A percentile compares a stretch with the other conserved stretches of the same genome.
Conservation (phyloP, 306 rosid species). For the Heteromeles arbutifolia region DNA sequence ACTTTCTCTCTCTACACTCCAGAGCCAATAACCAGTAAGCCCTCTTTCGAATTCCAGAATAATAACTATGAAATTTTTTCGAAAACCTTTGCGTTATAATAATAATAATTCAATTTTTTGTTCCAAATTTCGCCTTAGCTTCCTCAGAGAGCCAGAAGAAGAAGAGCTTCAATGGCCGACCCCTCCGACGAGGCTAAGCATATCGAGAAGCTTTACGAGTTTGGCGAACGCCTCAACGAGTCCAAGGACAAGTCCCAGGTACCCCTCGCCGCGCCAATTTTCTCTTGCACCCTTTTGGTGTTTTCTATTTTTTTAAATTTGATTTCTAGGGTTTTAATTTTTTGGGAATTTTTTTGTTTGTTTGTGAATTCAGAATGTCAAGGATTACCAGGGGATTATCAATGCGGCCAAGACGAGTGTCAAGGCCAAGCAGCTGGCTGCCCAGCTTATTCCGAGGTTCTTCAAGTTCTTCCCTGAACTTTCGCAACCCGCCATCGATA, state of each 20-base stretch:
- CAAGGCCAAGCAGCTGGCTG: conserved; percentile 91
- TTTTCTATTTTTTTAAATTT: not conserved
- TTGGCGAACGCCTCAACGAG: conserved; percentile 82
- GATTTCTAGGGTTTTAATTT: not conserved
- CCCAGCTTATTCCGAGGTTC: conserved; percentile 92
- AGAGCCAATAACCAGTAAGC: conserved; percentile 1
- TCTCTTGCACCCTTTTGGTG: not conserved
- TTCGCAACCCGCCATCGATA: conserved; percentile 63
- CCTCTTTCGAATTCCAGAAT: not conserved
- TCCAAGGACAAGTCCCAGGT: conserved; percentile 95
- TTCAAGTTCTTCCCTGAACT: conserved; percentile 84
- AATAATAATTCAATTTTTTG: conserved; percentile 30
- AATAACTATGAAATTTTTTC: conserved; percentile 2
- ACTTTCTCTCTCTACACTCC: not conserved
- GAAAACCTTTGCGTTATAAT: not conserved
- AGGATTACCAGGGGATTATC: conserved; percentile 79
- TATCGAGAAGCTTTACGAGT: conserved; percentile 90
- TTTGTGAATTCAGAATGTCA: conserved; percentile 42
- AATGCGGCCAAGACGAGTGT: conserved; percentile 78
- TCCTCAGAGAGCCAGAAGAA: not conserved
- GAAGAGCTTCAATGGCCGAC: conserved; percentile 45
- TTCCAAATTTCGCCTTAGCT: conserved; percentile 30
- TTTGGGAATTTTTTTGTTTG: not conserved
- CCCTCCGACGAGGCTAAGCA: conserved; percentile 58
- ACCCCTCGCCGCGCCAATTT: not conserved